Conservation (phyloP, 2,329 filamentous ascomycete genomes). For the Aspergillus tamarii region DNA sequence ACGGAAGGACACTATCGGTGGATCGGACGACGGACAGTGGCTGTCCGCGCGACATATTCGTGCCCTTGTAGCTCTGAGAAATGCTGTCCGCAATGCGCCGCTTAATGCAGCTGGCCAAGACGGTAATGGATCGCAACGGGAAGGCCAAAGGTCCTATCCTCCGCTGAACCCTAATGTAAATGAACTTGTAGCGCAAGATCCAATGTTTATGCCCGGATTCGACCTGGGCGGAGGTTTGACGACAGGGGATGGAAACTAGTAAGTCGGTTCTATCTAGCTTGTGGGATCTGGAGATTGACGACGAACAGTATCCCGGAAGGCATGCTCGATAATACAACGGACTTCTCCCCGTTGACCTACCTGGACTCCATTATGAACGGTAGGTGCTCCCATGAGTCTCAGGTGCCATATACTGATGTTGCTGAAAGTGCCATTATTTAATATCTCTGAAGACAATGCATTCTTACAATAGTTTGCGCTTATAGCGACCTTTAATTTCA, state of each 20-base stretch:
- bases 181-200: neutral
- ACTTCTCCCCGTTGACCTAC: slow-evolving; percentile 30
- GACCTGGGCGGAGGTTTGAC: neutral
- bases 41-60: slow-evolving; percentile 34
- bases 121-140: neutral
- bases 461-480: neutral
- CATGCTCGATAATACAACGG: slow-evolving; percentile 15
- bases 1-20: slow-evolving; percentile 12
- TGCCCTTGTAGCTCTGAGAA: slow-evolving; percentile 30
- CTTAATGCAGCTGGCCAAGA: slow-evolving; percentile 17
- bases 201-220: slow-evolving; percentile 1
- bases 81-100: slow-evolving; percentile 22
- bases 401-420: neutral
- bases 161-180: neutral
- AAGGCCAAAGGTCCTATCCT: neutral
- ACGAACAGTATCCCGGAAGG: slow-evolving; percentile 17
- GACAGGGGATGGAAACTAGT: slow-evolving; percentile 14
- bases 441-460: slow-evolving; percentile 22
- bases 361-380: slow-evolving; percentile 36
- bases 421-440: slow-evolving; percentile 27
- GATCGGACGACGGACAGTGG: slow-evolving; percentile 30
- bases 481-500: neutral
- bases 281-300: slow-evolving; percentile 1
- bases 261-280: slow-evolving; percentile 3
- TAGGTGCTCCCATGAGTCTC: slow-evolving; percentile 5